A percentile compares a stretch with the other conserved stretches of the same genome.
phyloP scores from a whole-genome alignment of 768 basidiomycete genomes.

The Tulasnella sp. region DNA sequence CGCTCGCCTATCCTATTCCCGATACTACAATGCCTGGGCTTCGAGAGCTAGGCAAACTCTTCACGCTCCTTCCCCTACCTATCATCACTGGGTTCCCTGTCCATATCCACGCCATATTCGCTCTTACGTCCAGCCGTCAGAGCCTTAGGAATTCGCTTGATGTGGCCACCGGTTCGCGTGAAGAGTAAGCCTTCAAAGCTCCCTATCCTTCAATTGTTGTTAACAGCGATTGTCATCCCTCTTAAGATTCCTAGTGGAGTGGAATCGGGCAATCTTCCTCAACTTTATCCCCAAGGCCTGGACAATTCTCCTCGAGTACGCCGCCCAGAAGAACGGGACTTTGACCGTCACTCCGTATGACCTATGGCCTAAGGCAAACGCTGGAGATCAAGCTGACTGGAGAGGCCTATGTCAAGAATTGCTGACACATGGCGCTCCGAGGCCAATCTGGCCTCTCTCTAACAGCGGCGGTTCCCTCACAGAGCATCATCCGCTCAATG shows the following conservation, averaged over 20 bases:
- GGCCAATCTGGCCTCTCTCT: no score
- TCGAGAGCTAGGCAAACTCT: constrained; percentile 31
- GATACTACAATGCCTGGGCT: neutral
- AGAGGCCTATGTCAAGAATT: constrained; percentile 31
- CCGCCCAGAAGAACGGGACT: constrained; percentile 19
- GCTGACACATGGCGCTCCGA: constrained; percentile 22
- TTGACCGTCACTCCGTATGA: constrained; percentile 21
- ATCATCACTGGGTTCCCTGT: constrained; percentile 35
- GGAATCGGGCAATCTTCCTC: constrained; percentile 39
- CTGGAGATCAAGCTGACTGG: constrained; percentile 30
- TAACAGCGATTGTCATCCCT: neutral
- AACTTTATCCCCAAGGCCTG: constrained; percentile 36
- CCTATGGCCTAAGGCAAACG: constrained; percentile 7
- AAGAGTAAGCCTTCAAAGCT: constrained; percentile 29
- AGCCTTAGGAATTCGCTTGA: constrained; percentile 36
- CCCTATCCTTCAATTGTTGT: neutral
- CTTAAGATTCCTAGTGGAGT: constrained; percentile 34
- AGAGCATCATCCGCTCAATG: no score
- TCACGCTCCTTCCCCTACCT: constrained; percentile 41
- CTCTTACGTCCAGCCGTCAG: constrained; percentile 36
- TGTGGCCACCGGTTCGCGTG: constrained; percentile 30
- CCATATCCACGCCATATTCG: constrained; percentile 39
- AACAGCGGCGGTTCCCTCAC: no score
- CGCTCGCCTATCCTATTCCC: constrained; percentile 27
- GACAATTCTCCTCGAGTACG: constrained; percentile 28